phyloP scores from a whole-genome alignment of 345 rosid genomes.

The Aurinia saxatilis region DNA sequence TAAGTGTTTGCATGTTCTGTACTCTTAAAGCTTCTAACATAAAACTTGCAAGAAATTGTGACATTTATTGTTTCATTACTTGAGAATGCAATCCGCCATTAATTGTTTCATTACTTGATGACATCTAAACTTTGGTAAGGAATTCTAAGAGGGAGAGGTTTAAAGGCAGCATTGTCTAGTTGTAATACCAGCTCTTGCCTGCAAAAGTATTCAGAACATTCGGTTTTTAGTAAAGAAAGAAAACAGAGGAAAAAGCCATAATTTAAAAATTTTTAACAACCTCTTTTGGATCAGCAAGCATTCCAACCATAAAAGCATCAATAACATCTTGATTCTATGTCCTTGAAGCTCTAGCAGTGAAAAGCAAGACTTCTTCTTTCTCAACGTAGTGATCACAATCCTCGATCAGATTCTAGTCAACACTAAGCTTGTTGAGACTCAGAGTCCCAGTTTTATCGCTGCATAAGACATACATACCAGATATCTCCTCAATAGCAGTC shows the following conservation, averaged over 20 bases:
- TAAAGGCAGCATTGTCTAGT: too few species aligned
- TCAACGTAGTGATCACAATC: constrained; percentile 60
- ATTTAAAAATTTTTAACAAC: constrained; percentile 10
- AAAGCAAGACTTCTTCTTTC: constrained; percentile 53
- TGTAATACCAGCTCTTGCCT: constrained; percentile 78
- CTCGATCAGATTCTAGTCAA: constrained; percentile 66
- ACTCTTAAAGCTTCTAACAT: too few species aligned
- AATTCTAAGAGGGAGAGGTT: too few species aligned
- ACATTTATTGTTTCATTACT: too few species aligned
- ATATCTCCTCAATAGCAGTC: constrained; percentile 93
- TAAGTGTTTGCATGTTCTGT: too few species aligned
- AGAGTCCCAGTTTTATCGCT: constrained; percentile 86
- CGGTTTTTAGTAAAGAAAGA: not conserved
- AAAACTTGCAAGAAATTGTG: too few species aligned
- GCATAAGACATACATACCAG: constrained; percentile 88
- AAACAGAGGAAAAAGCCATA: not conserved
- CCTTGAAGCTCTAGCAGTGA: constrained; percentile 84
- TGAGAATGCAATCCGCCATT: too few species aligned
- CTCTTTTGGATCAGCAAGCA: constrained; percentile 83
- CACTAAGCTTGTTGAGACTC: constrained; percentile 75
- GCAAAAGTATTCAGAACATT: not conserved
- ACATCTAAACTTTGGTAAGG: too few species aligned
- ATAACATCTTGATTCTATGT: constrained; percentile 86
- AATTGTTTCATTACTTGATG: too few species aligned
- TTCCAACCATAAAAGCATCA: constrained; percentile 82